Percentiles rank a stretch among this genome's conserved stretches.
phyloP scores from a whole-genome alignment of 2,329 filamentous ascomycete genomes.

The Elsinoe batatas region DNA sequence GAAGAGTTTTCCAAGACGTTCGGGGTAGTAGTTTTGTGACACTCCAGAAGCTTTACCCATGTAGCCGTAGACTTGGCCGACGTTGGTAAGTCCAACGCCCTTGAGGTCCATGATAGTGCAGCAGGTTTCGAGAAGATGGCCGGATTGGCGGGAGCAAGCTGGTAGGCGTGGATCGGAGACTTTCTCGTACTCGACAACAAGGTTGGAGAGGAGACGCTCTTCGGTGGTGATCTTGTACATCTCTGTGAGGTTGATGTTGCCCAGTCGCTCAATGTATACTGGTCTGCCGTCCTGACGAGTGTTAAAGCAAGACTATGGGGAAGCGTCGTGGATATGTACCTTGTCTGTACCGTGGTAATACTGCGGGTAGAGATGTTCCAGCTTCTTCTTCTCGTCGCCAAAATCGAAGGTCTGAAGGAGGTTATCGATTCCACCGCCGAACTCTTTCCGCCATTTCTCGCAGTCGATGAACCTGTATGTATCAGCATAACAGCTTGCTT shows the following conservation, averaged over 20 bases:
- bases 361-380: constrained; percentile 91
- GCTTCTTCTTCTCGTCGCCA: constrained; percentile 62
- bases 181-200: constrained; percentile 96
- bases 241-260: constrained; percentile 78
- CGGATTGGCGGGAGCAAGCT: constrained; percentile 86
- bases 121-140: constrained; percentile 87
- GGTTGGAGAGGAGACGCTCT: constrained; percentile 92
- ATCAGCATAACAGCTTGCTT: constrained; percentile 23
- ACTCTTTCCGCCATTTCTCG: constrained; percentile 85
- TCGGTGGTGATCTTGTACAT: constrained; percentile 89
- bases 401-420: constrained; percentile 76
- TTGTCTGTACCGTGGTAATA: constrained; percentile 98
- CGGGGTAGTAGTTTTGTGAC: constrained; percentile 98
- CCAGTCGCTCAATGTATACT: constrained; percentile 92
- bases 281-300: constrained; percentile 73
- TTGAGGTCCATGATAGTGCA: constrained; percentile 98
- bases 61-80: constrained; percentile 78
- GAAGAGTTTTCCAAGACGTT: constrained; percentile 91
- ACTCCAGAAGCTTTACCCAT: constrained; percentile 75
- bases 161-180: constrained; percentile 85
- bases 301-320: background rate
- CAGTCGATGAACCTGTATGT: constrained; percentile 69
- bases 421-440: constrained; percentile 63
- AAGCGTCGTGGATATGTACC: constrained; percentile 28
- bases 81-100: constrained; percentile 75